A percentile compares a stretch with the other conserved stretches of the same genome.
phyloP scores from a whole-genome alignment of 148 eudicot species.

The Fagopyrum tataricum region DNA sequence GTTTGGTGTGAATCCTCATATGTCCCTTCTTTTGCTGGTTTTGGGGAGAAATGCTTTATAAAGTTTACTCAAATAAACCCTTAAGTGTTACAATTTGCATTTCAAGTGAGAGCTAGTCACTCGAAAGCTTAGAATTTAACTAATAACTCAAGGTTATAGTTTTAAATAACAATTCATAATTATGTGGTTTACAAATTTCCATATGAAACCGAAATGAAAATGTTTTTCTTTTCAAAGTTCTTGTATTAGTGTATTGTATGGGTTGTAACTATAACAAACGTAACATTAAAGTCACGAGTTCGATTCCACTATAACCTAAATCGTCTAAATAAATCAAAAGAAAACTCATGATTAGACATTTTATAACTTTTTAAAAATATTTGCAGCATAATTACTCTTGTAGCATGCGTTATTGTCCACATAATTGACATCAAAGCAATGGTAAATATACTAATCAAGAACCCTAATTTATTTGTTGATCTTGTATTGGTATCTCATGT shows the following conservation, averaged over 20 bases:
- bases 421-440: constrained; percentile 1
- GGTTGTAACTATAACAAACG: no score
- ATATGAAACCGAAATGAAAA: no score
- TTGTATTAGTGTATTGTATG: no score
- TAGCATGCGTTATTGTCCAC: constrained; percentile 10
- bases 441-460: neutral
- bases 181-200: no score
- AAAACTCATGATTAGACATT: neutral
- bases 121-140: neutral
- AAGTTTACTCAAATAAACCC: neutral
- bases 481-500: neutral
- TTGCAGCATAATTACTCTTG: constrained; percentile 6
- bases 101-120: no score
- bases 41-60: neutral
- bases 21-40: neutral
- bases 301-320: no score
- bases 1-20: neutral
- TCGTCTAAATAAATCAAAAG: no score
- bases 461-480: constrained; percentile 5
- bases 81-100: neutral
- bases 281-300: no score
- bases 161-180: no score
- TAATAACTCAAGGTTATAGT: no score
- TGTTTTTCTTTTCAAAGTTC: no score
- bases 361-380: neutral